Base-by-base conservation (phyloP, 2,329 filamentous ascomycete species). In the Cordyceps cicadae region DNA sequence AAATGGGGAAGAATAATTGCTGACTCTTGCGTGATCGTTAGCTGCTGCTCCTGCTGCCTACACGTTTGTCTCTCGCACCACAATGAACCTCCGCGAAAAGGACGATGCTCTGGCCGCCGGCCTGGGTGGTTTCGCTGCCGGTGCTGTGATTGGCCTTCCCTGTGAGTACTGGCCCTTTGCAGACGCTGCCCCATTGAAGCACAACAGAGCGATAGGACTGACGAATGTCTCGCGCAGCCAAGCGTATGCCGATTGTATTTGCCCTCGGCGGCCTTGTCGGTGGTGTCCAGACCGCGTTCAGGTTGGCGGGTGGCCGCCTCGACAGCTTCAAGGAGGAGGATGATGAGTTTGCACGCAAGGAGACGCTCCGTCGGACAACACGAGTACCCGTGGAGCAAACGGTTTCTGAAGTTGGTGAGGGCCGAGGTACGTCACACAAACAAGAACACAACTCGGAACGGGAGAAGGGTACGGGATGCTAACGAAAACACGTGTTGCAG, bases 71-170 rank as follows among this genome's bases (percentile, higher is more conserved):
- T 87, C 83, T 68, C 83, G 82, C 67, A 88, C 90, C 54, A 81
- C 88, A 51, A 90, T 90, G 74, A 97, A 97, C 77, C 79, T 97
- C 66, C 87, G 92, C 69, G 82, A 92, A 75, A 91, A 88, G 77
- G 85, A 96, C 62, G 92, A 96, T 72, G 78, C 81, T 66, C 87
- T 83, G 77, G 94, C 92, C 74, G 79, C 86, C 60, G 83, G 85
- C 46, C 78, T 92, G 63, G 91, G 87, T 66, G 90, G 91, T 60
- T 91, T 94, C 74, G 78, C 89, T 55, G 86, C 83, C 54, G 92
- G 92, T 65, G 79, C 85, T 49, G 79, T 90, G 59, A 70, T 92
- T 51, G 92, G 91, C 59, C 72, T 95, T 62, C 79, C 81, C 68
- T 82, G 92, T 96, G 82, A 62, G 85, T 70, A 62, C 85, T 70